Evolutionary conservation across 1,139 yeast species (phyloP).

Genomic region (Candida tropicalis): DNA sequence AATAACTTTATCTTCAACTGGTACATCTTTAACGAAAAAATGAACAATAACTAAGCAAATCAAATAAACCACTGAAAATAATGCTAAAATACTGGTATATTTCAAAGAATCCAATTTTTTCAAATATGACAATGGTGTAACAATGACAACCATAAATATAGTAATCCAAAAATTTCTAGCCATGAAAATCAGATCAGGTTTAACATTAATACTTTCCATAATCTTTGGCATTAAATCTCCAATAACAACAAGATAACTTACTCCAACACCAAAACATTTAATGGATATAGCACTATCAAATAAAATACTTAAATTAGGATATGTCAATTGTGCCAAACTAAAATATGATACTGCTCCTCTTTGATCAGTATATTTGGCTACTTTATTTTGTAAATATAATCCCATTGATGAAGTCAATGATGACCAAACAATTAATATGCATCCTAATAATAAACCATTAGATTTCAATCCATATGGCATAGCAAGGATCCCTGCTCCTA

Average conservation of each 20-base stretch:
- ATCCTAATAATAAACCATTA: slow-evolving; percentile 54
- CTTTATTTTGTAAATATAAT: slow-evolving; percentile 52
- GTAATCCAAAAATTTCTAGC: slow-evolving; percentile 73
- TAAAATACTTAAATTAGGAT: slow-evolving; percentile 48
- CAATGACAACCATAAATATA: slow-evolving; percentile 58
- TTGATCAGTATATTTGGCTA: slow-evolving; percentile 51
- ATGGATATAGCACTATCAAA: slow-evolving; percentile 58
- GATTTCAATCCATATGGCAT: slow-evolving; percentile 58
- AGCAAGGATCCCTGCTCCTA: slow-evolving; percentile 60
- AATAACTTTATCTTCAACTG: slow-evolving; percentile 23
- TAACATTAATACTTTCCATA: slow-evolving; percentile 43
- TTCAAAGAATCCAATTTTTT: slow-evolving; percentile 80
- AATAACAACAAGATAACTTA: slow-evolving; percentile 82
- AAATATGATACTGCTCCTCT: slow-evolving; percentile 55
- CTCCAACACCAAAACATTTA: slow-evolving; percentile 87
- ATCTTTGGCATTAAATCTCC: slow-evolving; percentile 91
- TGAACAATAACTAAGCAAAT: slow-evolving; percentile 72
- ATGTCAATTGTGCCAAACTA: slow-evolving; percentile 55
- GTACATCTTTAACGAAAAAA: slow-evolving; percentile 46
- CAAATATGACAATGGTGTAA: slow-evolving; percentile 71
- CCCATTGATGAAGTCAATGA: slow-evolving; percentile 56
- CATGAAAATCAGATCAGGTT: slow-evolving; percentile 24
- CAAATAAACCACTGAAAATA: slow-evolving; percentile 78
- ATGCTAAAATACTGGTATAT: slow-evolving; percentile 83
- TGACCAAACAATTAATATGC: slow-evolving; percentile 47